phyloP scores from a whole-genome alignment of 345 rosid species.

The Salix viminalis region DNA sequence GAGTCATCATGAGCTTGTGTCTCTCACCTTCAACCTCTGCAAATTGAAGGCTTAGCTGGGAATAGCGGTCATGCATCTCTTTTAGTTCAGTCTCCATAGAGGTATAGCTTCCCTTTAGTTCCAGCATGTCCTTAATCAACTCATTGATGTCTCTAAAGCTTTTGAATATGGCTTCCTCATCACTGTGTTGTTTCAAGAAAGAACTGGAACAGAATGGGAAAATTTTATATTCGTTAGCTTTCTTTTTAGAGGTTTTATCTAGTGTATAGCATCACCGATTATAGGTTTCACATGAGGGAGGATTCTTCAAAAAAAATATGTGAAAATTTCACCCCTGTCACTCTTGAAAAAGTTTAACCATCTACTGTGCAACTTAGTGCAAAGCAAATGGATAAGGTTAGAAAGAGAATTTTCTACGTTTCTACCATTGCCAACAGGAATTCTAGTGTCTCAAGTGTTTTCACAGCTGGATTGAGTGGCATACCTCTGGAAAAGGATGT shows the following conservation, averaged over 20 bases:
- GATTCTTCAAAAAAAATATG: not conserved
- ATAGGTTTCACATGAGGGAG: not conserved
- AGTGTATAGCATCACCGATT: not conserved
- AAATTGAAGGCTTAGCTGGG: constrained; percentile 89
- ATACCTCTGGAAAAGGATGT: constrained; percentile 75
- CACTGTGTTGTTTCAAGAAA: constrained; percentile 71
- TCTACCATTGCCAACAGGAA: not conserved
- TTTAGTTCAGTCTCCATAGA: constrained; percentile 70
- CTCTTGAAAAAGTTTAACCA: not conserved
- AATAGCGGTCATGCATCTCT: constrained; percentile 94
- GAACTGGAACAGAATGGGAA: constrained; percentile 49
- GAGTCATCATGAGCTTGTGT: constrained; percentile 94
- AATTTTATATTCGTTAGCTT: constrained; percentile 5
- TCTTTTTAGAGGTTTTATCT: not conserved
- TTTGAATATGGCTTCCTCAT: constrained; percentile 80
- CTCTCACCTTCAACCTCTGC: constrained; percentile 99
- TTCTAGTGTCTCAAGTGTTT: not conserved
- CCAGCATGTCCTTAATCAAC: constrained; percentile 76
- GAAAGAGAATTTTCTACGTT: not conserved
- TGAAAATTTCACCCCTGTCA: not conserved
- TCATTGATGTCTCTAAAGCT: constrained; percentile 93
- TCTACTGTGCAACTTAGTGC: not conserved
- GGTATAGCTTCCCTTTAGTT: constrained; percentile 62
- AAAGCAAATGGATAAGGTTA: not conserved
- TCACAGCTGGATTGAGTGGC: not conserved